Conservation (phyloP, 73 alveolate genomes). For the Uronychia binucleata region DNA sequence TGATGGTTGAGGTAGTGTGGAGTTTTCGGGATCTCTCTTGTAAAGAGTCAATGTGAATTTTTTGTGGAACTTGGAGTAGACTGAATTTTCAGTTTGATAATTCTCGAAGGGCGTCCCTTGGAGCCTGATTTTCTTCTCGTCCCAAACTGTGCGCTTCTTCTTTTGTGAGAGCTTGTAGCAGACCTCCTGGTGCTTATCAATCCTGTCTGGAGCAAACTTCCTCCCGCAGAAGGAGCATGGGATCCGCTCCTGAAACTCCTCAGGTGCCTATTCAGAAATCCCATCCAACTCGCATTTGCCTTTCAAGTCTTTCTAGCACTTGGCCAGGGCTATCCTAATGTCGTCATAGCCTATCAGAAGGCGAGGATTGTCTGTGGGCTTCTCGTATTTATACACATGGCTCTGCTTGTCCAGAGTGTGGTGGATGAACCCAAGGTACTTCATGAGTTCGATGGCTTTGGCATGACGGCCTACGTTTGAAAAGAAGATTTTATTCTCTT, state of each 20-base stretch:
- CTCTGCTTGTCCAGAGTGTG: slow-evolving; percentile 26
- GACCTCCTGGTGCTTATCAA: slow-evolving; percentile 38
- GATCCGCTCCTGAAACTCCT: not conserved
- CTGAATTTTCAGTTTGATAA: slow-evolving; percentile 19
- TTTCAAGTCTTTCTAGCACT: slow-evolving; percentile 1
- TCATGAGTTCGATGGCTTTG: slow-evolving; percentile 39
- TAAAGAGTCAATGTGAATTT: slow-evolving; percentile 20
- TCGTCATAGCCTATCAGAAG: slow-evolving; percentile 33
- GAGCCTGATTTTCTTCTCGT: slow-evolving; percentile 21
- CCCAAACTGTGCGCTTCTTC: slow-evolving; percentile 36
- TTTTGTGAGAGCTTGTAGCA: slow-evolving; percentile 27
- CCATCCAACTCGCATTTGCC: not conserved
- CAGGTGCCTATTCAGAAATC: not conserved
- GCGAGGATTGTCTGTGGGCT: slow-evolving; percentile 5
- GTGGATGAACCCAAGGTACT: slow-evolving; percentile 35
- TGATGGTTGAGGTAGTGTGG: too few relatives aligned
- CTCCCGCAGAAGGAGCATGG: slow-evolving; percentile 40
- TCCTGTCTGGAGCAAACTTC: slow-evolving; percentile 42
- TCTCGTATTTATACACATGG: slow-evolving; percentile 2
- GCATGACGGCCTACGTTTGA: slow-evolving; percentile 46
- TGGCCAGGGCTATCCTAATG: slow-evolving; percentile 31
- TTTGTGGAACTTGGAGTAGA: slow-evolving; percentile 12
- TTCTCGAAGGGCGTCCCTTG: slow-evolving; percentile 43
- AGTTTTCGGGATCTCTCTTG: slow-evolving; percentile 32
- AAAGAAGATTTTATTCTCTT: slow-evolving; percentile 37